Evolutionary conservation across 257 asterid species (phyloP).

Genomic region (Anisodus tanguticus): DNA sequence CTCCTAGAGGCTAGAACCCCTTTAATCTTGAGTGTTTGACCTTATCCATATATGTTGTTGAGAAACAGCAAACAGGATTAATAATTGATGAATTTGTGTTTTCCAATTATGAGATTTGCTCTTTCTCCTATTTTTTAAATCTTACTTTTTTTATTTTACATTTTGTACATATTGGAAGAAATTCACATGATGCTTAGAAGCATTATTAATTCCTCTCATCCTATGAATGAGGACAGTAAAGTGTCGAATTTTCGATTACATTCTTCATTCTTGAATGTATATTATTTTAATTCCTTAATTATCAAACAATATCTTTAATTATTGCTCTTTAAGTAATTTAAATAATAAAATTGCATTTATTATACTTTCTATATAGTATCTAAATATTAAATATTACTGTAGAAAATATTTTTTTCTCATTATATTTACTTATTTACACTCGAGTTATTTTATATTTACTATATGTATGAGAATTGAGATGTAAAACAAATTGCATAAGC

Average conservation of each 20-base stretch:
- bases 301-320: not conserved
- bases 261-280: not conserved
- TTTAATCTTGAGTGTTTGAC: not conserved
- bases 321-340: not conserved
- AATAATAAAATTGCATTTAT: not conserved
- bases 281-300: not conserved
- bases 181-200: not conserved
- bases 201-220: not conserved
- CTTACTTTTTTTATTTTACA: not conserved
- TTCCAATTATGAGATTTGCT: conserved; percentile 4
- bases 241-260: not conserved
- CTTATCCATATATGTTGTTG: conserved; percentile 11
- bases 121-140: not conserved
- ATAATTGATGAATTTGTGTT: not conserved
- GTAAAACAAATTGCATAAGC: not conserved
- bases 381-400: not conserved
- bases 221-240: not conserved
- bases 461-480: not conserved
- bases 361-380: not conserved
- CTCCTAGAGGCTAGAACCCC: not conserved
- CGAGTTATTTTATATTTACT: too few relatives aligned
- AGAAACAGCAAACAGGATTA: not conserved
- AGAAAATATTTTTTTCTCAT: not conserved
- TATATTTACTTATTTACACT: not conserved
- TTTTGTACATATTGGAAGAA: not conserved